Percentiles rank a stretch among this genome's conserved stretches.
Conservation (phyloP, 768 basidiomycete genomes). For the Amylocystis lapponica region DNA sequence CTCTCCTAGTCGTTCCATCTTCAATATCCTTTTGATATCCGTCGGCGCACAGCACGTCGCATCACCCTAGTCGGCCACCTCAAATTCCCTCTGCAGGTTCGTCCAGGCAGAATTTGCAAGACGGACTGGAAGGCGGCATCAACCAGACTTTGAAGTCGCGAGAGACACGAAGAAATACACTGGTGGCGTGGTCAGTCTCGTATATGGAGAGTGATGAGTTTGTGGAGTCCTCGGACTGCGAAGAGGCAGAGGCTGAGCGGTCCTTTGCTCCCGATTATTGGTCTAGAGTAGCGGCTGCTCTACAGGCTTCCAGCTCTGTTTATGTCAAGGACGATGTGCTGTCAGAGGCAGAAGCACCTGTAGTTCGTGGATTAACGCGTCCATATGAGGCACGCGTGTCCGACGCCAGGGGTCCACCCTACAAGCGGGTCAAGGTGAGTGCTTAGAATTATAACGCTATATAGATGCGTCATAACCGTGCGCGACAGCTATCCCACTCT, state of each 20-base stretch:
- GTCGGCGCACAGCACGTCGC: no score
- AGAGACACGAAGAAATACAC: no score
- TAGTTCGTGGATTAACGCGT: neutral
- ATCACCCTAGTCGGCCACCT: no score
- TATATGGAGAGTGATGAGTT: slow-evolving; percentile 36
- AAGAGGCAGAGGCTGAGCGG: slow-evolving; percentile 35
- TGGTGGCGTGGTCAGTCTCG: neutral
- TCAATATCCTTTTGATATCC: no score
- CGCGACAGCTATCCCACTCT: neutral
- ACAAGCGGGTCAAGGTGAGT: slow-evolving; percentile 7
- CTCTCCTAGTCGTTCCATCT: no score
- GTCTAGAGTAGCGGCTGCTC: neutral
- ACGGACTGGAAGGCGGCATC: no score
- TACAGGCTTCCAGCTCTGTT: neutral
- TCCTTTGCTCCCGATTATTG: slow-evolving; percentile 10
- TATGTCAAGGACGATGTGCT: neutral
- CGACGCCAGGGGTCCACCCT: neutral
- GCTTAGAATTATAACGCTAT: neutral
- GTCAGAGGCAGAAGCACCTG: neutral
- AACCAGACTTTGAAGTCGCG: no score
- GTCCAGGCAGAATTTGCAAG: no score
- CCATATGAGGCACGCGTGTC: neutral
- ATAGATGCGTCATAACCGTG: no score
- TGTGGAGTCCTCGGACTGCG: slow-evolving; percentile 60
- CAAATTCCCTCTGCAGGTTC: no score